Percentiles rank a stretch among this genome's conserved stretches.
Evolutionary conservation across 768 basidiomycete genomes (phyloP).

Genomic region (Dentipellis sp.): DNA sequence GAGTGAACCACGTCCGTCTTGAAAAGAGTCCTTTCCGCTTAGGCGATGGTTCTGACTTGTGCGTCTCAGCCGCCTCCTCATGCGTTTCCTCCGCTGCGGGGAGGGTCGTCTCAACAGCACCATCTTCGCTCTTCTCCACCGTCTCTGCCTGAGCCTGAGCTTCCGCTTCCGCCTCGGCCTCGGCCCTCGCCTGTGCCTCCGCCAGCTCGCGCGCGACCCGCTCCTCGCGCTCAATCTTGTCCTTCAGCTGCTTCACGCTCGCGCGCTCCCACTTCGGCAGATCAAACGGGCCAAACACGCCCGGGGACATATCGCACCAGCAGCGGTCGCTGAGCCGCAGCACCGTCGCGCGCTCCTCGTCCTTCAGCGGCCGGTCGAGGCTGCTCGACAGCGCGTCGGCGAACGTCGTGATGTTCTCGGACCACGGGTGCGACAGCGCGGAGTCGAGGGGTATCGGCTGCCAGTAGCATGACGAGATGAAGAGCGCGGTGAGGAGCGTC

Average conservation of each 20-base stretch:
- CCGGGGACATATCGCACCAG: slow-evolving; percentile 70
- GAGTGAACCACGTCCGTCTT: no score
- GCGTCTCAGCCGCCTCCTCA: not conserved
- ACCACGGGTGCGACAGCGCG: slow-evolving; percentile 56
- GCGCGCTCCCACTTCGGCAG: slow-evolving; percentile 64
- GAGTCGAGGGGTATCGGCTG: slow-evolving; percentile 65
- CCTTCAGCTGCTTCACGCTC: slow-evolving; percentile 43
- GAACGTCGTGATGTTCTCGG: slow-evolving; percentile 61
- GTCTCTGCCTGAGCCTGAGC: not conserved
- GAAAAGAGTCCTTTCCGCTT: no score
- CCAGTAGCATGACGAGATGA: slow-evolving; percentile 86
- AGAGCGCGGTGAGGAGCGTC: slow-evolving; percentile 70
- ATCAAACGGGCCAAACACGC: slow-evolving; percentile 72
- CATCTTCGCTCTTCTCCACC: not conserved
- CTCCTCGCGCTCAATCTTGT: slow-evolving; percentile 25
- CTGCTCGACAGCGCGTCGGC: slow-evolving; percentile 47
- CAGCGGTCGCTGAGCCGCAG: slow-evolving; percentile 71
- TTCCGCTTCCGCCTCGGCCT: not conserved
- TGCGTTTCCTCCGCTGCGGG: not conserved
- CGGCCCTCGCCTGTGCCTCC: not conserved
- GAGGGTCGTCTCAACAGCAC: not conserved
- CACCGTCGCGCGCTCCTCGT: slow-evolving; percentile 36
- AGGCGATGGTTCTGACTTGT: no score
- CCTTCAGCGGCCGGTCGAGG: slow-evolving; percentile 26
- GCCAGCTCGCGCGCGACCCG: slow-evolving; percentile 4